phyloP scores from a whole-genome alignment of 1,284 basidiomycete genomes.

The Sanghuangporus weigelae region DNA sequence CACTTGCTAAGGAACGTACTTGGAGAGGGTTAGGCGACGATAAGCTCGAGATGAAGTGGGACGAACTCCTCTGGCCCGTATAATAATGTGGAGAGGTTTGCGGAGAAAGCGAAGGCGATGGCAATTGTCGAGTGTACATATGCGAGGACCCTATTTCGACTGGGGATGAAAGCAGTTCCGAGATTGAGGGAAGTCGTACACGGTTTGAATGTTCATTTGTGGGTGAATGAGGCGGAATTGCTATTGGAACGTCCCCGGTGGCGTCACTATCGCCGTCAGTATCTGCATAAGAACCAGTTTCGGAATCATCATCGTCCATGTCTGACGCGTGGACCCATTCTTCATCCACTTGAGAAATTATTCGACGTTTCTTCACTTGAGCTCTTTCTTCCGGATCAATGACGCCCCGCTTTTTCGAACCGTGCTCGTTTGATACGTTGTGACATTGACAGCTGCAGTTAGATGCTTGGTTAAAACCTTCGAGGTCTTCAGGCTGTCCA shows the following conservation, averaged over 20 bases:
- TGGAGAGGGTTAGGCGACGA: background rate
- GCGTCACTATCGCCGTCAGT: background rate
- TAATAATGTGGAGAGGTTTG: background rate
- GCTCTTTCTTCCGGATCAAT: background rate
- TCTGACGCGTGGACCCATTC: background rate
- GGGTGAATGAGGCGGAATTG: background rate
- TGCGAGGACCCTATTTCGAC: background rate
- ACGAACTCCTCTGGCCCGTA: background rate
- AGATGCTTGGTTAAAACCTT: background rate
- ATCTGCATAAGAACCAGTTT: background rate
- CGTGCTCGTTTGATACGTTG: background rate
- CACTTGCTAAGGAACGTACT: too few relatives aligned
- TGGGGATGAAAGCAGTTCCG: background rate
- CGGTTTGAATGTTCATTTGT: background rate
- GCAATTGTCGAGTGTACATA: background rate
- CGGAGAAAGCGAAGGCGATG: background rate
- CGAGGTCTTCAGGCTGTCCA: background rate
- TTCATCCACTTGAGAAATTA: background rate
- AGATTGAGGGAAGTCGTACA: background rate
- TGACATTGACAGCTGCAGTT: background rate
- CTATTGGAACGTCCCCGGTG: background rate
- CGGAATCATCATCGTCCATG: background rate
- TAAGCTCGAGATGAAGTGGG: background rate
- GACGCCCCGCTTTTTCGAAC: background rate
- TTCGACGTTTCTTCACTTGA: background rate